Conservation (phyloP, 2,329 filamentous ascomycete genomes). For the Colletotrichum camelliae region DNA sequence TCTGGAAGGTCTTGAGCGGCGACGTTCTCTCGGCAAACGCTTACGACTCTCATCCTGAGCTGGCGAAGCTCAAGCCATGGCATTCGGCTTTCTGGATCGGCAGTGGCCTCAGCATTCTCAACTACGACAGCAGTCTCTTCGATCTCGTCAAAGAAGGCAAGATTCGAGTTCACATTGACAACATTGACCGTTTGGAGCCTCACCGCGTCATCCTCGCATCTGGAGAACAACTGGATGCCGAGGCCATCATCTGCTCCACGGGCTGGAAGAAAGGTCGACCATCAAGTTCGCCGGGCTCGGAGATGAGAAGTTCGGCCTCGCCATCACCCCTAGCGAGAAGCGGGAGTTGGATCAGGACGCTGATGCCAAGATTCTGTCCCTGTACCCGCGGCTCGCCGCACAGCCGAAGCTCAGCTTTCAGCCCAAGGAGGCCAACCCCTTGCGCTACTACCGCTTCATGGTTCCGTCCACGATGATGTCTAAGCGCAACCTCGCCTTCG, state of each 20-base stretch:
- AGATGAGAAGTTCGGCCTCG: not conserved
- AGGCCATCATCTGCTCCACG: constrained; percentile 55
- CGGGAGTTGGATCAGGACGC: constrained; percentile 1
- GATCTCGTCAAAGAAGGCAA: constrained; percentile 53
- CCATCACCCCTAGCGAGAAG: not conserved
- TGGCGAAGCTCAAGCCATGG: constrained; percentile 46
- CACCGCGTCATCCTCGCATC: constrained; percentile 46
- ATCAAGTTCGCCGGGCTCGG: constrained; percentile 43
- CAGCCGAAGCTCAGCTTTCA: constrained; percentile 26
- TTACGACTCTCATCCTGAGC: constrained; percentile 47
- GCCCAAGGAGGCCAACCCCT: constrained; percentile 19
- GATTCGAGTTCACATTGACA: constrained; percentile 52
- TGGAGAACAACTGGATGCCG: constrained; percentile 43
- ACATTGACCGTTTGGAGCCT: constrained; percentile 46
- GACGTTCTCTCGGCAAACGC: constrained; percentile 52
- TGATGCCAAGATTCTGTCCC: not conserved
- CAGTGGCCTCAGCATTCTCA: constrained; percentile 57
- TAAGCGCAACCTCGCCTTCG: constrained; percentile 35
- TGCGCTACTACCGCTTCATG: constrained; percentile 32
- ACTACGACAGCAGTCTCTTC: constrained; percentile 56
- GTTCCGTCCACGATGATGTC: constrained; percentile 24
- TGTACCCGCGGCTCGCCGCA: constrained; percentile 11
- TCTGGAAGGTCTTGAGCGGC: constrained; percentile 53
- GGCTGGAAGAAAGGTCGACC: constrained; percentile 54
- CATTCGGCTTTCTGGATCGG: constrained; percentile 52